A percentile compares a stretch with the other conserved stretches of the same genome.
phyloP scores from a whole-genome alignment of 164 flowering plant genomes.

The Stephania japonica region DNA sequence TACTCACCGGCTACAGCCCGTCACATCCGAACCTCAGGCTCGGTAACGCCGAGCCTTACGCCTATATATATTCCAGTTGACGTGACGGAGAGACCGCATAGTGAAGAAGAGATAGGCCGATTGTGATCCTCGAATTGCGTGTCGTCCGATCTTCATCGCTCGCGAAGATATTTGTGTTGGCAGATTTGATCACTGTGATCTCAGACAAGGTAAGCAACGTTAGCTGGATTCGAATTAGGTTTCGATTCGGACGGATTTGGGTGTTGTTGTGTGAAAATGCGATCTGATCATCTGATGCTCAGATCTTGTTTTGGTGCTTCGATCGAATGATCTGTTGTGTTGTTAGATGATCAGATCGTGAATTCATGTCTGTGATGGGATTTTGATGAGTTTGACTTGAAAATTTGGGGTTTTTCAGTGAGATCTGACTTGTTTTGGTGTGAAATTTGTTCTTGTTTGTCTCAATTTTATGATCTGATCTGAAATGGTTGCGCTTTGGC shows the following conservation, averaged over 20 bases:
- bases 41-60: neutral
- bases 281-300: neutral
- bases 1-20: neutral
- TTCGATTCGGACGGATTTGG: too few relatives aligned
- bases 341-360: neutral
- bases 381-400: neutral
- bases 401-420: neutral
- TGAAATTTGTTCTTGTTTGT: neutral
- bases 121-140: neutral
- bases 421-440: neutral
- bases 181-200: neutral
- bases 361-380: neutral
- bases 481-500: neutral
- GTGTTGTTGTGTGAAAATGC: too few relatives aligned
- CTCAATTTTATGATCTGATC: neutral
- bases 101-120: neutral
- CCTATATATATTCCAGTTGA: neutral
- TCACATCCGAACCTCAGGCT: neutral
- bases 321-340: neutral
- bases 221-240: too few relatives aligned
- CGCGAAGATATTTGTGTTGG: neutral
- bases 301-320: neutral
- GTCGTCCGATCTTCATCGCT: neutral
- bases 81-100: too few relatives aligned
- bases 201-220: neutral